Conservation (phyloP, 805 yeast genomes). For the Hanseniaspora lindneri region DNA sequence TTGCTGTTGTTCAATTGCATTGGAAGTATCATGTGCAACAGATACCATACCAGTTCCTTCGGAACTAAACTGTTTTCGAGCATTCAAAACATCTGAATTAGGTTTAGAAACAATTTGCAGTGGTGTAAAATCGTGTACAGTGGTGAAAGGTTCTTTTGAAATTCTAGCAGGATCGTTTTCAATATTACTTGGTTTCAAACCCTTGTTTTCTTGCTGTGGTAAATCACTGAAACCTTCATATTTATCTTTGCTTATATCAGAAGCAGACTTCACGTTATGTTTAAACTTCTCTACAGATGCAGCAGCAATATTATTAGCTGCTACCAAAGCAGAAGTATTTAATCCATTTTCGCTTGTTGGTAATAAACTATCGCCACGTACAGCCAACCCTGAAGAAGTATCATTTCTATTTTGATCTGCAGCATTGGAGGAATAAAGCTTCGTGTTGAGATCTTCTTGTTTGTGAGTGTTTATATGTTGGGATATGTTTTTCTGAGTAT, state of each 20-base stretch:
- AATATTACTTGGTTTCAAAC: neutral
- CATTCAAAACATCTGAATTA: neutral
- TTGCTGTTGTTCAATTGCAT: neutral
- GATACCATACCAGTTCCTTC: no score
- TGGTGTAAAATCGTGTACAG: slow-evolving; percentile 3
- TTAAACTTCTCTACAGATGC: slow-evolving; percentile 16
- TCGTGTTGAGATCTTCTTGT: no score
- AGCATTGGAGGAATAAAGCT: no score
- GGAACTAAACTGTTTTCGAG: no score
- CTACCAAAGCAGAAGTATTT: slow-evolving; percentile 8
- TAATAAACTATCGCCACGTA: no score
- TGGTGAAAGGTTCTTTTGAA: no score
- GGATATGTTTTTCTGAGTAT: neutral
- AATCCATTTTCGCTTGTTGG: neutral
- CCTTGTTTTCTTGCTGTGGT: no score
- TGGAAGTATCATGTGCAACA: no score
- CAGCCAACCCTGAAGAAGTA: no score
- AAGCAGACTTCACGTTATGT: slow-evolving; percentile 3
- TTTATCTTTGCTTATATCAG: neutral
- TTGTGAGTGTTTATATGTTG: no score
- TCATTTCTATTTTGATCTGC: no score
- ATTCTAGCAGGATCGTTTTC: neutral
- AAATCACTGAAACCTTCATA: no score
- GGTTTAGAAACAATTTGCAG: slow-evolving; percentile 5
- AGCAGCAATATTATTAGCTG: slow-evolving; percentile 12